These are phyloP conservation scores for Aspergillus ostianus DNA, from an alignment of 495 filamentous ascomycete species.

Conservation along the genomic window DNA sequence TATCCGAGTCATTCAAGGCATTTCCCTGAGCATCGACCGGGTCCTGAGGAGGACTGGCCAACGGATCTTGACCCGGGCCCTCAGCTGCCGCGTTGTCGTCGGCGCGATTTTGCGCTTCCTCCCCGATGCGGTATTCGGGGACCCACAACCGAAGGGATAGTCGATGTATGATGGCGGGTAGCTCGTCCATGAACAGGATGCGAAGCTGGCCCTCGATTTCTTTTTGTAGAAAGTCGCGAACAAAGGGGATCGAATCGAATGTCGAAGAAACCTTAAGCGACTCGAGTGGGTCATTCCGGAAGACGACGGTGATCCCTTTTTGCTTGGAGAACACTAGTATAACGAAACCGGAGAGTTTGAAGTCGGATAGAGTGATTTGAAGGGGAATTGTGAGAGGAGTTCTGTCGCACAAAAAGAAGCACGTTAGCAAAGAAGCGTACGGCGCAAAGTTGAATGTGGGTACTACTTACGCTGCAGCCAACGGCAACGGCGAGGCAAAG, in stretches of 20 bases:
- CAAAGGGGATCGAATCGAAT: slow-evolving; percentile 98
- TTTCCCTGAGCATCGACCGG: slow-evolving; percentile 75
- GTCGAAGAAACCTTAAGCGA: slow-evolving; percentile 98
- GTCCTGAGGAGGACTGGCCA: slow-evolving; percentile 76
- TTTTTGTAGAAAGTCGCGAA: slow-evolving; percentile 93
- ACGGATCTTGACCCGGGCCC: slow-evolving; percentile 65
- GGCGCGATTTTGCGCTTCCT: slow-evolving; percentile 39
- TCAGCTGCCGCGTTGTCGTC: slow-evolving; percentile 33
- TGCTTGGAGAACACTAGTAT: slow-evolving; percentile 96
- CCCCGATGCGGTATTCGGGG: slow-evolving; percentile 74
- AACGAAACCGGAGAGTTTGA: slow-evolving; percentile 95
- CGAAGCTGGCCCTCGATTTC: slow-evolving; percentile 95
- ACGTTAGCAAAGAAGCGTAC: slow-evolving; percentile 16
- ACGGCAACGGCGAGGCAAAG: slow-evolving; percentile 86
- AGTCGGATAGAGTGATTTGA: slow-evolving; percentile 93
- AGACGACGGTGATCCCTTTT: slow-evolving; percentile 93
- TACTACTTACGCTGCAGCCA: slow-evolving; percentile 73
- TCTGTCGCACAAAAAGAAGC: slow-evolving; percentile 22
- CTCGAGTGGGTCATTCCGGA: slow-evolving; percentile 96
- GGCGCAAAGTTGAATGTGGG: too few relatives aligned
- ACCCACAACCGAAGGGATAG: slow-evolving; percentile 88
- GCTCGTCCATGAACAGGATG: slow-evolving; percentile 93
- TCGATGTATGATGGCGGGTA: slow-evolving; percentile 93
- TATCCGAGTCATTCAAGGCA: slow-evolving; percentile 67
- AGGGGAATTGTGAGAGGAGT: slow-evolving; percentile 91